These are phyloP conservation scores for Colletotrichum lentis DNA, from an alignment of 2,329 filamentous ascomycete genomes.

Conservation along the genomic window DNA sequence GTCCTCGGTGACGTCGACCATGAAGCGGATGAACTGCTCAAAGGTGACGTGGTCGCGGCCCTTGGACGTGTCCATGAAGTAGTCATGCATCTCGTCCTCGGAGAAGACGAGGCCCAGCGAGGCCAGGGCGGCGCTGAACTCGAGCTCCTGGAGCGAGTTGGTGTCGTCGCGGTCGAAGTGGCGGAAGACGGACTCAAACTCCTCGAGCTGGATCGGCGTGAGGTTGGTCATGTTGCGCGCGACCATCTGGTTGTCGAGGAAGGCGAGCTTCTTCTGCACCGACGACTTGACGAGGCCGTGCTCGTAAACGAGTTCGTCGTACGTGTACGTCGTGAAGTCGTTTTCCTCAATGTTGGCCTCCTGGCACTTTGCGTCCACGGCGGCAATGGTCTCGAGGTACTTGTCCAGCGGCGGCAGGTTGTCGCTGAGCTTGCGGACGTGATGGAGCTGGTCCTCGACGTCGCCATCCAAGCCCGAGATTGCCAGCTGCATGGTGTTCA, in stretches of 20 bases:
- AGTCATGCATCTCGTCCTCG: conserved; percentile 97
- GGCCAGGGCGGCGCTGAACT: conserved; percentile 95
- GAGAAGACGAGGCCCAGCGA: conserved; percentile 95
- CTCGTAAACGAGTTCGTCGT: conserved; percentile 95
- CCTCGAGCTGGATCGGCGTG: conserved; percentile 96
- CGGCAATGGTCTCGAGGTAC: conserved; percentile 87
- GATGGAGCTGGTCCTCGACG: conserved; percentile 90
- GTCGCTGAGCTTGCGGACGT: conserved; percentile 84
- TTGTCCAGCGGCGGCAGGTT: conserved; percentile 89
- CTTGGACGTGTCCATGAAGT: conserved; percentile 86
- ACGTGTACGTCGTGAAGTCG: conserved; percentile 99
- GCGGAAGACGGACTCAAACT: conserved; percentile 97
- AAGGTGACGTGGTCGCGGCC: conserved; percentile 86
- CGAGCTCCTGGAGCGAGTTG: conserved; percentile 89
- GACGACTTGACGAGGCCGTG: conserved; percentile 88
- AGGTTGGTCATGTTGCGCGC: conserved; percentile 98
- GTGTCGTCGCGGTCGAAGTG: conserved; percentile 95
- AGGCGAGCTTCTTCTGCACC: conserved; percentile 94
- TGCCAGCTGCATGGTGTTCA: conserved; percentile 93
- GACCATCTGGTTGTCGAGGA: conserved; percentile 98
- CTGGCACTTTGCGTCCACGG: conserved; percentile 85
- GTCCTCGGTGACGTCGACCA: conserved; percentile 98
- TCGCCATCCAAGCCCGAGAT: conserved; percentile 98
- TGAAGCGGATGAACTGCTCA: conserved; percentile 98
- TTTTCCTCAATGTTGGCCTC: conserved; percentile 99